Evolutionary conservation across 768 basidiomycete species (phyloP).

Genomic region (Tephrocybe sp.): DNA sequence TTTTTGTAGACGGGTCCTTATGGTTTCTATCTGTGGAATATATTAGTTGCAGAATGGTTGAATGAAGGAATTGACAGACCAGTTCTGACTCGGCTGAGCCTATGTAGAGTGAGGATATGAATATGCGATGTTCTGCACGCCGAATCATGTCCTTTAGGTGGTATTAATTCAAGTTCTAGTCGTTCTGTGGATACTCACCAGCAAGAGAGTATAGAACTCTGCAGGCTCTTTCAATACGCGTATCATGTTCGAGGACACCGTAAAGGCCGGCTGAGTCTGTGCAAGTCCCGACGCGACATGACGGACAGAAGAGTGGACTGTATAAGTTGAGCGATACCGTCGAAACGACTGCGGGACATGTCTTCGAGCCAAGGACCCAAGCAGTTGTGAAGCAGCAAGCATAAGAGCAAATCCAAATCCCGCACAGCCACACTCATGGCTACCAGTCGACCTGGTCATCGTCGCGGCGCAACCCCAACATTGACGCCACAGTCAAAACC

Average conservation of each 20-base stretch:
- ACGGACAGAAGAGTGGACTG: conserved; percentile 34
- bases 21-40: conserved; percentile 60
- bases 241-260: conserved; percentile 45
- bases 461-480: conserved; percentile 10
- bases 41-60: neutral
- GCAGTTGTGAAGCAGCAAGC: too few species aligned
- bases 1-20: conserved; percentile 56
- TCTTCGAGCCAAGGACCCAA: neutral
- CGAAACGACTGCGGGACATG: neutral
- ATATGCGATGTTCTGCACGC: conserved; percentile 76
- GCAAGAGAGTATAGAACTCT: conserved; percentile 54
- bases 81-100: conserved; percentile 78
- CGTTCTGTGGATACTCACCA: conserved; percentile 38
- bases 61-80: conserved; percentile 45
- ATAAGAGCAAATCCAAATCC: neutral
- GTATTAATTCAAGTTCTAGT: neutral
- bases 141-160: conserved; percentile 65
- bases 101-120: conserved; percentile 90
- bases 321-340: conserved; percentile 26
- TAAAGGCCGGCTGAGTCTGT: conserved; percentile 47
- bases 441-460: conserved; percentile 11
- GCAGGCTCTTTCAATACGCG: conserved; percentile 55
- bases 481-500: conserved; percentile 32
- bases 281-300: conserved; percentile 36
- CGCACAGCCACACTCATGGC: conserved; percentile 15